These are phyloP conservation scores for Coemansia sp. DNA, from an alignment of 371 early-diverging fungal genomes.

Conservation along the genomic window DNA sequence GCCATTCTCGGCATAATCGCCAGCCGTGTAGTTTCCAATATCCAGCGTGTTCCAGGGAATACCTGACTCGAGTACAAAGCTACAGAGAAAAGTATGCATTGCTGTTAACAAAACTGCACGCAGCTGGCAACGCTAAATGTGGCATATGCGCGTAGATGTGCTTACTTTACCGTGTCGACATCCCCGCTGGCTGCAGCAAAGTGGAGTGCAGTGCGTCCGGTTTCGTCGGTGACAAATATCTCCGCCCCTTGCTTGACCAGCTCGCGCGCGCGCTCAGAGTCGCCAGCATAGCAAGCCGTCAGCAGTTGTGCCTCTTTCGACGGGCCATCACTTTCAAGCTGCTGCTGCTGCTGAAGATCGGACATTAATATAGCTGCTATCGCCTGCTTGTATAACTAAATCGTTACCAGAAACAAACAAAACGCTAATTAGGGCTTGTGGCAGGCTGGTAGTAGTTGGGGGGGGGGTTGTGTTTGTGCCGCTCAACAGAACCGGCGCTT, in stretches of 20 bases:
- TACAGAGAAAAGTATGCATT: slow-evolving; percentile 49
- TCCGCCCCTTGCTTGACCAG: slow-evolving; percentile 45
- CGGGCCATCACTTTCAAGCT: neutral
- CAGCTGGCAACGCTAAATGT: neutral
- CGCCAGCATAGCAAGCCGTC: slow-evolving; percentile 50
- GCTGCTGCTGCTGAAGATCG: neutral
- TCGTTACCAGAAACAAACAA: neutral
- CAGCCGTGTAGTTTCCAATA: slow-evolving; percentile 62
- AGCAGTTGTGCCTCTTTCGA: slow-evolving; percentile 46
- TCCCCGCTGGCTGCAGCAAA: slow-evolving; percentile 60
- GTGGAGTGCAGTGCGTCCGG: slow-evolving; percentile 59
- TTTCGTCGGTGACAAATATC: slow-evolving; percentile 52
- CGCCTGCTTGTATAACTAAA: neutral
- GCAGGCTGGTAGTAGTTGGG: no score
- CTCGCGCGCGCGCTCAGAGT: slow-evolving; percentile 30
- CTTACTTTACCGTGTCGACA: slow-evolving; percentile 58
- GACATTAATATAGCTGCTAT: slow-evolving; percentile 2
- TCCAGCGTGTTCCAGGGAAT: slow-evolving; percentile 75
- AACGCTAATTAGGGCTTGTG: neutral
- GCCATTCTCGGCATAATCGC: slow-evolving; percentile 65
- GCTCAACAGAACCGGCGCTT: neutral
- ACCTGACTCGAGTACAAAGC: slow-evolving; percentile 57
- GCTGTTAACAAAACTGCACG: neutral
- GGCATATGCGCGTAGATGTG: slow-evolving; percentile 1
- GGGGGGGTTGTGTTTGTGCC: neutral